Evolutionary conservation across 2,329 filamentous ascomycete species (phyloP), one percentile per base, ranked within the genome.

Genomic region (Cladophialophora immunda): DNA sequence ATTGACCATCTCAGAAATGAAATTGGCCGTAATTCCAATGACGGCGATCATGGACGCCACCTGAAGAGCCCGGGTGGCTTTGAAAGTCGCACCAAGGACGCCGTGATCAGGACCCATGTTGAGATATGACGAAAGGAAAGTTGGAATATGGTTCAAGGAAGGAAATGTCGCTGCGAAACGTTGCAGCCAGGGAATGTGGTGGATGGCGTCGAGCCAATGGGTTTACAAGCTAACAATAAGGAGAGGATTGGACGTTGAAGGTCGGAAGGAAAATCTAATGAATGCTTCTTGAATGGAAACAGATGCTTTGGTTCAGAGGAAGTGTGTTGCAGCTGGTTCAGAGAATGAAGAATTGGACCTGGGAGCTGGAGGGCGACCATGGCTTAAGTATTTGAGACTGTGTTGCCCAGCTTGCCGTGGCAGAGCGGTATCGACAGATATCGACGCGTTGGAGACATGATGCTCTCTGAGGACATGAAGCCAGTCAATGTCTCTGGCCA

Each of bases 11-110:
- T 92, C 85, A 27, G 89, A 85, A 74, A 97, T 89, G 79, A 97
- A 96, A 79, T 94, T 93, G 74, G 90, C 87, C 0, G 89, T 89
- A 77, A 97, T 87, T 54, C 93, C 92, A 71, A 97, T 90, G 71
- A 95, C 88, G 66, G 89, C 83, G 65, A 95, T 83, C 75, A 97
- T 89, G 29, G 87, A 87, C 69, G 91, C 80, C 67, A 87, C 84
- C 77, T 96, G 89, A 72, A 94, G 84, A 65, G 85, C 84, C 56
- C 94, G 90, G 72, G 90, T 86, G 71, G 88, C 82, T 66, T 92
- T 88, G 81, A 96, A 97, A 72, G 90, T 91, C 73, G 90, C 88
- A 78, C 91, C 92, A 72, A 95, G 82, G 77, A 90, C 90, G 73
- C 92, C 90, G 78, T 89, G 90, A 81, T 79, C 66, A 13, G 69